A percentile compares a stretch with the other conserved stretches of the same genome.
phyloP scores from a whole-genome alignment of 2,329 filamentous ascomycete species.

The Sphaerulina populicola region DNA sequence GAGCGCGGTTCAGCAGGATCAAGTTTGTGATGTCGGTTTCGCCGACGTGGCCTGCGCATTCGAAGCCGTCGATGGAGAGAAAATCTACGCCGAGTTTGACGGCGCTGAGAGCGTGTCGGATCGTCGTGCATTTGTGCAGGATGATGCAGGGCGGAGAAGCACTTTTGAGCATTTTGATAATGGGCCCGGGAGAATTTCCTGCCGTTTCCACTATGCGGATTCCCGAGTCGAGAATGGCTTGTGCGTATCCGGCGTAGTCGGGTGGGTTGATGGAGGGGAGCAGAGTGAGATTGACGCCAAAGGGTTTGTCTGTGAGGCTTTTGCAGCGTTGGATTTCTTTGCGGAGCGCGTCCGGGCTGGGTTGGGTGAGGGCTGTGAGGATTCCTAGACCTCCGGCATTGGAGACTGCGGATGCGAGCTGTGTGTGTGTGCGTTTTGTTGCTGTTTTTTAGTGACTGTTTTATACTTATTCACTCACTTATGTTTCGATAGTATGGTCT shows the following conservation, averaged over 20 bases:
- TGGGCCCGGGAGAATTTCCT: conserved; percentile 79
- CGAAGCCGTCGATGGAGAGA: conserved; percentile 92
- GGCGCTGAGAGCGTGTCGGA: conserved; percentile 83
- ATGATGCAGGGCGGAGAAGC: conserved; percentile 59
- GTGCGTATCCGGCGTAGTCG: conserved; percentile 85
- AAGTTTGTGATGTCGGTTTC: conserved; percentile 85
- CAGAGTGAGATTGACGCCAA: conserved; percentile 91
- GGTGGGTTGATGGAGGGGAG: conserved; percentile 83
- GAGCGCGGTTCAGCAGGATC: conserved; percentile 73
- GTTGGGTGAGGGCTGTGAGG: conserved; percentile 83
- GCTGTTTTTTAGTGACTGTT: too few species aligned
- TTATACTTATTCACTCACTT: too few species aligned
- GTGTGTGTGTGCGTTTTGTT: too few species aligned
- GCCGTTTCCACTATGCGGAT: conserved; percentile 87
- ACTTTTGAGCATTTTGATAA: conserved; percentile 81
- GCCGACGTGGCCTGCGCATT: conserved; percentile 86
- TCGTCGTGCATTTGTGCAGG: conserved; percentile 95
- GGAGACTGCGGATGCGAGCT: conserved; percentile 57
- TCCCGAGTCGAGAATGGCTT: conserved; percentile 87
- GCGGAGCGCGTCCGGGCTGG: conserved; percentile 81
- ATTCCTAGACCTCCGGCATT: conserved; percentile 78
- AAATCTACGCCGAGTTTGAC: conserved; percentile 95
- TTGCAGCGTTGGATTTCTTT: conserved; percentile 85
- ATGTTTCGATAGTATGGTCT: too few species aligned
- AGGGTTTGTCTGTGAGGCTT: conserved; percentile 67